Evolutionary conservation across 1,139 yeast species (phyloP).

Genomic region (Kodamaea arcana): DNA sequence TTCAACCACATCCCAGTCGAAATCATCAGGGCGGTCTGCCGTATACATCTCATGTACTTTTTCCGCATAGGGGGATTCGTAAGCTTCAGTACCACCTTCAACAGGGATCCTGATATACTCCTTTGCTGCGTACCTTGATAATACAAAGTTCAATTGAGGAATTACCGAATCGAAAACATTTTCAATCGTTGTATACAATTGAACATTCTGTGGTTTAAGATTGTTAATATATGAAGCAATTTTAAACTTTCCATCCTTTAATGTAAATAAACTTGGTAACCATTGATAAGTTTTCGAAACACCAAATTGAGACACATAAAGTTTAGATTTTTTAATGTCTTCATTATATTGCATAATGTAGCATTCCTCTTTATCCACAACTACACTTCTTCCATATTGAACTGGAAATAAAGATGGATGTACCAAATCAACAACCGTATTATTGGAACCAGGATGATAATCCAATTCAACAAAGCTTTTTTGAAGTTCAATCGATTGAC

Average conservation of each 20-base stretch:
- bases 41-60: conserved; percentile 6
- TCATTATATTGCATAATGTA: conserved; percentile 11
- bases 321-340: conserved; percentile 14
- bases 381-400: conserved; percentile 31
- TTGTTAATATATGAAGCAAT: conserved; percentile 38
- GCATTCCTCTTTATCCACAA: conserved; percentile 8
- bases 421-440: conserved; percentile 37
- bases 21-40: conserved; percentile 3
- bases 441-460: conserved; percentile 35
- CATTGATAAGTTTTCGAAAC: conserved; percentile 28
- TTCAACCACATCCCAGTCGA: conserved; percentile 8
- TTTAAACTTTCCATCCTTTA: conserved; percentile 12
- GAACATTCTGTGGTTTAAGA: conserved; percentile 28
- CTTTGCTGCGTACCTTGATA: conserved; percentile 22
- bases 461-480: conserved; percentile 20
- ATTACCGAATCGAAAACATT: conserved; percentile 24
- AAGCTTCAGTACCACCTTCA: conserved; percentile 14
- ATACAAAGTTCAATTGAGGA: conserved; percentile 28
- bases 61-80: conserved; percentile 11
- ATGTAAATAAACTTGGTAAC: conserved; percentile 24
- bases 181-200: conserved; percentile 27
- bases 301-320: conserved; percentile 16
- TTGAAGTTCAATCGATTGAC: conserved; percentile 12
- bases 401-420: conserved; percentile 43
- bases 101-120: conserved; percentile 16